Evolutionary conservation across 805 yeast genomes (phyloP).

Genomic region (Candida loeiensis): DNA sequence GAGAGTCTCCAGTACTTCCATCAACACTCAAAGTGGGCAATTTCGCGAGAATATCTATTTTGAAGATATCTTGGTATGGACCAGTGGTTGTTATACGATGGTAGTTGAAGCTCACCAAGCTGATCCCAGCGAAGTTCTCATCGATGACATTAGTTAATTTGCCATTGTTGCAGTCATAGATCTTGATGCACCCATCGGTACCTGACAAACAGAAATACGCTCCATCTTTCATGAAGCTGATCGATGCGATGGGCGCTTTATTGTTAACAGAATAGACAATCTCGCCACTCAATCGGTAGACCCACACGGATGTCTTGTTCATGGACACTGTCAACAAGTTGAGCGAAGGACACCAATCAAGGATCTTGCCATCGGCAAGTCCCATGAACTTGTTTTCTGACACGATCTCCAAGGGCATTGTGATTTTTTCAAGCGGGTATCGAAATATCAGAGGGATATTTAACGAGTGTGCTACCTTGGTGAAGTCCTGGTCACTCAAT

Average conservation of each 20-base stretch:
- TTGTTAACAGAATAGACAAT: slow-evolving; percentile 47
- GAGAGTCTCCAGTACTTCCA: slow-evolving; percentile 4
- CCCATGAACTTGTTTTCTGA: slow-evolving; percentile 17
- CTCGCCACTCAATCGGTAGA: slow-evolving; percentile 53
- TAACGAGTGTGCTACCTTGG: no score
- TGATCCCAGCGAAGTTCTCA: slow-evolving; percentile 17
- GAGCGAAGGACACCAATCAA: slow-evolving; percentile 52
- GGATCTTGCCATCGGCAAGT: slow-evolving; percentile 34
- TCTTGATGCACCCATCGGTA: slow-evolving; percentile 37
- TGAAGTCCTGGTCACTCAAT: no score
- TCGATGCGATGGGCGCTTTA: slow-evolving; percentile 27
- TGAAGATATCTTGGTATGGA: slow-evolving; percentile 22
- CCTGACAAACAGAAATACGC: slow-evolving; percentile 45
- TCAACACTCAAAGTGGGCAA: slow-evolving; percentile 35
- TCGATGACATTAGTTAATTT: slow-evolving; percentile 26
- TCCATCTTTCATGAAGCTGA: slow-evolving; percentile 35
- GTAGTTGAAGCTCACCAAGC: slow-evolving; percentile 19
- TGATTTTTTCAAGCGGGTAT: neutral
- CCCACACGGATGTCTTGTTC: slow-evolving; percentile 47
- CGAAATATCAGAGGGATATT: no score
- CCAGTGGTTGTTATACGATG: neutral
- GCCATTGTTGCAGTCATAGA: slow-evolving; percentile 48
- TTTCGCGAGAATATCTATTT: slow-evolving; percentile 25
- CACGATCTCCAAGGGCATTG: neutral
- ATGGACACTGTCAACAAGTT: slow-evolving; percentile 49